phyloP scores from a whole-genome alignment of 179 eudicot genomes.

The Spergularia azorica region DNA sequence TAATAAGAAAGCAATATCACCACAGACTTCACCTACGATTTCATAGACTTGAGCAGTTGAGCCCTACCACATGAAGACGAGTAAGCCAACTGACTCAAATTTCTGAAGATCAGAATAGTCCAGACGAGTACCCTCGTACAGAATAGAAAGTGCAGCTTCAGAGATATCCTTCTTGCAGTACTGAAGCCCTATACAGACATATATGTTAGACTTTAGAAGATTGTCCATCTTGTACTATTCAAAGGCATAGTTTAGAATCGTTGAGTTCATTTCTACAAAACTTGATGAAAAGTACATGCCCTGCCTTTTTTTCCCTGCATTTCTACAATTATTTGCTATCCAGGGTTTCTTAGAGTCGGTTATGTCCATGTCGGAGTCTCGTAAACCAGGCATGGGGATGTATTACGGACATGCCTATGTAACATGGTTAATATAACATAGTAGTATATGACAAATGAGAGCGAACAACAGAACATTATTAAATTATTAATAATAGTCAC shows the following conservation, averaged over 20 bases:
- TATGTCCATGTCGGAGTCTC: no score
- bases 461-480: no score
- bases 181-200: conserved; percentile 18
- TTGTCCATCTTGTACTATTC: conserved; percentile 16
- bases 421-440: no score
- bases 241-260: conserved; percentile 10
- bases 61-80: conserved; percentile 1
- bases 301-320: no score
- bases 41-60: neutral
- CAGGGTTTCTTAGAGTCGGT: no score
- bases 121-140: neutral
- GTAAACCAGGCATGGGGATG: no score
- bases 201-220: conserved; percentile 24
- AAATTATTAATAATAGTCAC: no score
- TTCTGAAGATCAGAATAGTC: neutral
- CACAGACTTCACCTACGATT: neutral
- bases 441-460: no score
- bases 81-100: neutral
- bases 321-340: no score
- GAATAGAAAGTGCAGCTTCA: conserved; percentile 4
- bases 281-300: neutral
- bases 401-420: no score
- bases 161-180: conserved; percentile 12
- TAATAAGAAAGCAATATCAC: neutral
- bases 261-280: conserved; percentile 1